Evolutionary conservation across 805 yeast species (phyloP), one percentile per base, ranked within the genome.

Genomic region (Cyberlindnera xishuangbannaensis): DNA sequence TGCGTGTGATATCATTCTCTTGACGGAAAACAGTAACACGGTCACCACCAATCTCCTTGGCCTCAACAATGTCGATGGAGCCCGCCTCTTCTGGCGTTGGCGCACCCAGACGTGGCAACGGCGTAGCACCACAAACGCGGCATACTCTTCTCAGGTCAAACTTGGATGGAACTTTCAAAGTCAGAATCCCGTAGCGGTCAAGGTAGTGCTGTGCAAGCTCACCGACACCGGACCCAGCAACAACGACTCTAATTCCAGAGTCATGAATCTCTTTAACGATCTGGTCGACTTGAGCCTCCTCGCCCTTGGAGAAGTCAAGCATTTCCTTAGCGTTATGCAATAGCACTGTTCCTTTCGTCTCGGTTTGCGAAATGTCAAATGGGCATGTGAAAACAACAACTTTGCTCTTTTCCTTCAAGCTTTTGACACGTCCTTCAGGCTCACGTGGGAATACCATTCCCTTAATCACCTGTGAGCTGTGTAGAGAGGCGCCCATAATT

Each of bases 391-490:
- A 92, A 3, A 87, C 88, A 8, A 84, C 98, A 28, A 92, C 97
- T 58, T 85, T 87, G 13, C 94, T 76, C 48, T 71, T 76, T 28
- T 59, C 51, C 8, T 50, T 56, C 37, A 82, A 64, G 41, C 78
- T 71, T 56, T 85, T 86, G 31, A 88, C 62, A 46, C 76, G 78
- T 12, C 97, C 94, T 59, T 90, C 97, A n/a, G 97, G 96, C 59
- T 87, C 95, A 51, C 94, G 76, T 47, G 95, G 95, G 71, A 92
- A 90, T 24, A 92, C 96, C 98, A 92, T 92, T 48, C 98, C 98
- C 62, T 83, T 85, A 44, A 92, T 68, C 33, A 92, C 97, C 50
- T 71, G 71, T 10, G 95, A 82, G 48, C 71, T 69, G 23, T 66
- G 62, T 47, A 92, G 67, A 33, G 88, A 70, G 13, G 94, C 71